These are phyloP conservation scores for Fusarium illudens DNA, from an alignment of 2,329 filamentous ascomycete species.

Conservation along the genomic window DNA sequence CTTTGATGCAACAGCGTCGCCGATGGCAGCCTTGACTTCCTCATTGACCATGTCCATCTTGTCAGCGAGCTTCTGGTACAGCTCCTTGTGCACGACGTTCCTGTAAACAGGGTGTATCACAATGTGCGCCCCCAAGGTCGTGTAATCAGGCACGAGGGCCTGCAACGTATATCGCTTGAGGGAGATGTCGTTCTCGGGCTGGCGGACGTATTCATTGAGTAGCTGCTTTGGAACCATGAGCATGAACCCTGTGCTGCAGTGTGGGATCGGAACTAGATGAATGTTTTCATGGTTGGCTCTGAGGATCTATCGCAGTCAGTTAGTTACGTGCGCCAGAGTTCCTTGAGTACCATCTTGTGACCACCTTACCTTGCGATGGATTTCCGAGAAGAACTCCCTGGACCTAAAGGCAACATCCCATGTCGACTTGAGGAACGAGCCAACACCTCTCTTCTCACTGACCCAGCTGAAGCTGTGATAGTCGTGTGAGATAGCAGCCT, in stretches of 20 bases:
- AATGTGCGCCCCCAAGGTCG: slow-evolving; percentile 17
- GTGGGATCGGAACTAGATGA: slow-evolving; percentile 21
- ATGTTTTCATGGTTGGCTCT: slow-evolving; percentile 15
- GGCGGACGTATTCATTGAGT: slow-evolving; percentile 21
- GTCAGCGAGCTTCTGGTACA: slow-evolving; percentile 19
- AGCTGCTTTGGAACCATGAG: slow-evolving; percentile 24
- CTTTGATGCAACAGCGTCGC: slow-evolving; percentile 16
- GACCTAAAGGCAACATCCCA: slow-evolving; percentile 19
- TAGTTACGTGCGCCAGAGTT: background rate
- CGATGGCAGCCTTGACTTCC: slow-evolving; percentile 15
- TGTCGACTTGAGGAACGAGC: slow-evolving; percentile 11
- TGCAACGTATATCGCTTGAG: slow-evolving; percentile 24
- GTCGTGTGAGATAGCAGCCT: slow-evolving; percentile 11
- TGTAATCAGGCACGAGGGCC: slow-evolving; percentile 20
- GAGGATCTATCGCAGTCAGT: slow-evolving; percentile 1
- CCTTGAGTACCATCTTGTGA: background rate
- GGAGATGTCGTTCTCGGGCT: slow-evolving; percentile 22
- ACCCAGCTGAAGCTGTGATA: slow-evolving; percentile 19
- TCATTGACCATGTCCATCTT: slow-evolving; percentile 24
- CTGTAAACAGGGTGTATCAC: slow-evolving; percentile 25
- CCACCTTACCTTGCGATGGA: slow-evolving; percentile 13
- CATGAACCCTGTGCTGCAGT: slow-evolving; percentile 23
- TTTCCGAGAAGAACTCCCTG: slow-evolving; percentile 12
- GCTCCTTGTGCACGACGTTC: slow-evolving; percentile 20
- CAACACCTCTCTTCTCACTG: slow-evolving; percentile 16